Base-by-base conservation (phyloP, 306 rosid genomes). In the Corylus heterophylla region DNA sequence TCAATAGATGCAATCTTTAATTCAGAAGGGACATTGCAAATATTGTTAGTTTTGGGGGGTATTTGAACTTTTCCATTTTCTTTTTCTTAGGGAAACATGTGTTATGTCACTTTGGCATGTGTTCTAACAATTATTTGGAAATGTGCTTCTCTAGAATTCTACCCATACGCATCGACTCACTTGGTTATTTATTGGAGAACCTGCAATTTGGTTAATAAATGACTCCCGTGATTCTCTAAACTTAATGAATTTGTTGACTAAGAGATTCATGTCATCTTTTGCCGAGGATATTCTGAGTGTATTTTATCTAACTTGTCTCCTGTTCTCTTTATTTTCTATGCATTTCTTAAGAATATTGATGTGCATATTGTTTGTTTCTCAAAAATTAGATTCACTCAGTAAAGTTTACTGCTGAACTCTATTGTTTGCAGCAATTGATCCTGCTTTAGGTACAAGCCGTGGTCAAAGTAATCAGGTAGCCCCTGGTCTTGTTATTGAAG, bases 401-500 rank as follows among this genome's bases (percentile, higher is more conserved):
- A 42, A 37, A 64, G 75, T 80, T 73, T 79, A 77, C 79, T 81
- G 47, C 74, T 80, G 67, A 81, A 73, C 42, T 49, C 78, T 22
- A 55, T 35, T 69, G 81, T 79, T 83, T 89, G 79, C 86, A 91
- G 98, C 47, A 78, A 54, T 90, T 79, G 98, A 93, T 78, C 94
- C 94, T 22, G 89, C 89, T 80, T 86, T 95, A 68, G 89, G 93
- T 84, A 71, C 96, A 78, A 88, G 91, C 83, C 92, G 79, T 78
- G 83, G 89, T 78, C 93, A 89, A 79, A 84, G 83, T 78, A 85
- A 58, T 87, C 97, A 86, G 82, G 72, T 86, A 59, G 92, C 93
- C 59, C 97, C 98, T 44, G 97, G 98, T 74, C 93, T 96, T 20
- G 88, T 96, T 50, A 86, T 96, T 86, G 99, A 93, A 88, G 91